Evolutionary conservation across 2,329 filamentous ascomycete genomes (phyloP).

Genomic region (Talaromyces sp.): DNA sequence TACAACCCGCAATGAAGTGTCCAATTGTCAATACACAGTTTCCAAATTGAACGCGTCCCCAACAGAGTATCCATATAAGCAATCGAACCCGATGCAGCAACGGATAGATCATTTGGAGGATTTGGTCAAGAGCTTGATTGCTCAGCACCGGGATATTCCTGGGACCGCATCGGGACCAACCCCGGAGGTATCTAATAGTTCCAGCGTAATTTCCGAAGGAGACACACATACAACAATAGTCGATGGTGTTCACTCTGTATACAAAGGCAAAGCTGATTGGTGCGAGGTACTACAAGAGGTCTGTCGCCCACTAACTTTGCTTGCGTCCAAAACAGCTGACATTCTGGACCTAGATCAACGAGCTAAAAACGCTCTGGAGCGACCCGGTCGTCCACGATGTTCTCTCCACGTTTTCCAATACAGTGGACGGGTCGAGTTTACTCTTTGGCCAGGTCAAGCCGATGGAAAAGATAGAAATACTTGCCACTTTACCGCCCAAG

Average conservation of each 20-base stretch:
- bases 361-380: slow-evolving; percentile 6
- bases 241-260: slow-evolving; percentile 11
- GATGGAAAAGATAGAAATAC: slow-evolving; percentile 70
- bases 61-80: not conserved
- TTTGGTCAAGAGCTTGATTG: slow-evolving; percentile 80
- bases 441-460: slow-evolving; percentile 67
- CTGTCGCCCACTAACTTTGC: not conserved
- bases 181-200: not conserved
- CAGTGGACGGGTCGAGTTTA: slow-evolving; percentile 61
- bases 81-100: slow-evolving; percentile 89
- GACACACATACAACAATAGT: slow-evolving; percentile 1
- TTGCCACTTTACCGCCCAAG: slow-evolving; percentile 73
- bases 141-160: not conserved
- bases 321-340: not conserved
- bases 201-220: not conserved
- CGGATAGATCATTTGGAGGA: slow-evolving; percentile 92
- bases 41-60: slow-evolving; percentile 56
- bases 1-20: slow-evolving; percentile 74
- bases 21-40: slow-evolving; percentile 65
- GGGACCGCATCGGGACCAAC: not conserved
- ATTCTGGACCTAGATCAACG: slow-evolving; percentile 1
- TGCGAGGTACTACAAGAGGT: slow-evolving; percentile 12
- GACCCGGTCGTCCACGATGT: not conserved
- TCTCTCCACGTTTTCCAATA: no score
- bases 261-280: slow-evolving; percentile 8